A percentile compares a stretch with the other conserved stretches of the same genome.
These are phyloP conservation scores for Hyphopichia buzzinii DNA, from an alignment of 1,139 yeast species.

Conservation along the genomic window DNA sequence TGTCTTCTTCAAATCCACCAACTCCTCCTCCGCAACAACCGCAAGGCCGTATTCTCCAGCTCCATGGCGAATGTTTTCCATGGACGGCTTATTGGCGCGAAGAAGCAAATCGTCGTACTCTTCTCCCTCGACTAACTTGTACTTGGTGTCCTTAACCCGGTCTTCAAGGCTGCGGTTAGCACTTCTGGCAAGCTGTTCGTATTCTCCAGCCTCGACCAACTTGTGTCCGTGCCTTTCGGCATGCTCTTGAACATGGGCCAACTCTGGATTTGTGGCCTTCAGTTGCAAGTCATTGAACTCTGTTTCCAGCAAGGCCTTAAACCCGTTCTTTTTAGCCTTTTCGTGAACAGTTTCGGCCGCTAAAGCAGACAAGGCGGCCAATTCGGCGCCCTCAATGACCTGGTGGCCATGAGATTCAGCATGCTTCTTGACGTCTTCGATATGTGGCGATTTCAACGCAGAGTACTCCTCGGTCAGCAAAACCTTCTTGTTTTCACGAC, in stretches of 20 bases:
- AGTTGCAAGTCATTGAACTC: constrained; percentile 15
- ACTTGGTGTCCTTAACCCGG: constrained; percentile 21
- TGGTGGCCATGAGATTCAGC: constrained; percentile 12
- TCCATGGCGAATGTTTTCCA: constrained; percentile 24
- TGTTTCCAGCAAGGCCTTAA: constrained; percentile 10
- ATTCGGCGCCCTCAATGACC: constrained; percentile 3
- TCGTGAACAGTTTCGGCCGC: constrained; percentile 11
- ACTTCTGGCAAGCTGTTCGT: constrained; percentile 9
- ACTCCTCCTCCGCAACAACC: constrained; percentile 27
- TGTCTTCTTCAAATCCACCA: no score
- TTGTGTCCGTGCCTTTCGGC: constrained; percentile 2
- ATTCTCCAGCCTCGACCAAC: constrained; percentile 8
- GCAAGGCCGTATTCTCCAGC: constrained; percentile 30
- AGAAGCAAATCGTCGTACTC: constrained; percentile 35
- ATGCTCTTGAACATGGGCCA: constrained; percentile 18
- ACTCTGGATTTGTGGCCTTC: constrained; percentile 16
- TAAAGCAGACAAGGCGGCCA: constrained; percentile 4
- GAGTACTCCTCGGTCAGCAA: constrained; percentile 16
- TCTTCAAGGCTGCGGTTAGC: constrained; percentile 22
- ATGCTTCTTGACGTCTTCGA: constrained; percentile 18
- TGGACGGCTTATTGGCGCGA: constrained; percentile 37
- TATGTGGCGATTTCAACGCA: constrained; percentile 17
- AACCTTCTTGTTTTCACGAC: constrained; percentile 16
- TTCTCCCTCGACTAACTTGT: constrained; percentile 18
- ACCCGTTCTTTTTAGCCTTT: constrained; percentile 12